phyloP scores from a whole-genome alignment of 176 grass and related monocot genomes.

The Coix lacrymajobi region DNA sequence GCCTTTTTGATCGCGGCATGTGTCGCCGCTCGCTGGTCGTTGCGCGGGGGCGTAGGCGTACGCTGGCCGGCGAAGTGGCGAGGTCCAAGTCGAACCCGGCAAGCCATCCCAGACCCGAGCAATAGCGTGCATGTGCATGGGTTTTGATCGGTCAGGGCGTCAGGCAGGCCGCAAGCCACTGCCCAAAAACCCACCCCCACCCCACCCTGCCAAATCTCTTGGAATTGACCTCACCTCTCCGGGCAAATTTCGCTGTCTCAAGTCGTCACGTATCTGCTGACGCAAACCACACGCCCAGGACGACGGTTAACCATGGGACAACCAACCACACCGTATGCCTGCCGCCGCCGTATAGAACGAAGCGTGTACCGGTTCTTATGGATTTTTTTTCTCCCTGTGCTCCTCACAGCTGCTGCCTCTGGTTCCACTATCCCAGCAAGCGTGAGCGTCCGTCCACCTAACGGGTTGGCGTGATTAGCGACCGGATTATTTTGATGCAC shows the following conservation, averaged over 20 bases:
- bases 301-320: neutral
- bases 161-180: neutral
- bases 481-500: neutral
- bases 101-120: neutral
- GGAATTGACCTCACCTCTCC: neutral
- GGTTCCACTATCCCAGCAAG: neutral
- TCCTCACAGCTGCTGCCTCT: neutral
- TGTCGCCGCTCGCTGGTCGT: neutral
- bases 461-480: constrained; percentile 14
- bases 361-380: neutral
- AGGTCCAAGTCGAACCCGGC: neutral
- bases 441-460: neutral
- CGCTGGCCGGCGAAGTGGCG: neutral
- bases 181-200: neutral
- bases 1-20: neutral
- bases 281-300: neutral
- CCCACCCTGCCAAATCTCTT: constrained; percentile 7
- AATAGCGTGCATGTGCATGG: neutral
- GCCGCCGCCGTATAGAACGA: too few relatives aligned
- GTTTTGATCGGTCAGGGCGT: neutral
- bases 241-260: neutral
- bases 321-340: neutral
- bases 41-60: too few relatives aligned
- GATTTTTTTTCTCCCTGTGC: neutral
- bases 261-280: neutral